phyloP scores from a whole-genome alignment of 768 basidiomycete genomes.

The Leccinum fibrillosum region DNA sequence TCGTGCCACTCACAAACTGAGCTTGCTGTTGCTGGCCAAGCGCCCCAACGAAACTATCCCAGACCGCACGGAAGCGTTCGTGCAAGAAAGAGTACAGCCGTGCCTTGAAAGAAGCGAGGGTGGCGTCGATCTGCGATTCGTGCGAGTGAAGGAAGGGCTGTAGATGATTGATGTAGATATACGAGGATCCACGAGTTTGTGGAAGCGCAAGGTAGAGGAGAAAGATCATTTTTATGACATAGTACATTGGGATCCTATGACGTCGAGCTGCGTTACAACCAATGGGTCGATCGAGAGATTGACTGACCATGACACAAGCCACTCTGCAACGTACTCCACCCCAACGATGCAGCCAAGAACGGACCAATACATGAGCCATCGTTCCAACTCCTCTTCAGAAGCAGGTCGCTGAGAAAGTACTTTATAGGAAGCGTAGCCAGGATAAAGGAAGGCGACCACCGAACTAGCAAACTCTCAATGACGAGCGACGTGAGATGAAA shows the following conservation, averaged over 20 bases:
- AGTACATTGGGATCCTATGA: constrained; percentile 86
- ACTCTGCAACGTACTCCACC: constrained; percentile 81
- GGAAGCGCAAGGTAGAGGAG: constrained; percentile 89
- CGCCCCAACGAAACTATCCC: constrained; percentile 58
- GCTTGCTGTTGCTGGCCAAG: constrained; percentile 41
- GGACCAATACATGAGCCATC: constrained; percentile 99
- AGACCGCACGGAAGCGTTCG: constrained; percentile 56
- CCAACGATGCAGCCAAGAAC: constrained; percentile 79
- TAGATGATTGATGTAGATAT: constrained; percentile 76
- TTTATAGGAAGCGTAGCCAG: constrained; percentile 96
- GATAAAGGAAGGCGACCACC: constrained; percentile 81
- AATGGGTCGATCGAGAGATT: constrained; percentile 6
- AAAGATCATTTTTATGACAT: constrained; percentile 74
- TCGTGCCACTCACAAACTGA: constrained; percentile 16
- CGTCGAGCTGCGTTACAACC: constrained; percentile 9
- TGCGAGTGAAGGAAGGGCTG: constrained; percentile 81
- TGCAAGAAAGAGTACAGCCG: constrained; percentile 63
- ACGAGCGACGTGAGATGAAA: constrained; percentile 26
- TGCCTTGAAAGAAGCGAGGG: constrained; percentile 63
- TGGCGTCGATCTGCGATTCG: constrained; percentile 80
- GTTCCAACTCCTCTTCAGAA: constrained; percentile 78
- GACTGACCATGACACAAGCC: constrained; percentile 81
- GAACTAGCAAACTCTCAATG: constrained; percentile 42
- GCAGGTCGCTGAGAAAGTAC: constrained; percentile 84
- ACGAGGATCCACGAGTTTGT: constrained; percentile 84